Evolutionary conservation across 495 filamentous ascomycete genomes (phyloP), one percentile per base, ranked within the genome.

Genomic region (Hypomontagnella submonticulosa): DNA sequence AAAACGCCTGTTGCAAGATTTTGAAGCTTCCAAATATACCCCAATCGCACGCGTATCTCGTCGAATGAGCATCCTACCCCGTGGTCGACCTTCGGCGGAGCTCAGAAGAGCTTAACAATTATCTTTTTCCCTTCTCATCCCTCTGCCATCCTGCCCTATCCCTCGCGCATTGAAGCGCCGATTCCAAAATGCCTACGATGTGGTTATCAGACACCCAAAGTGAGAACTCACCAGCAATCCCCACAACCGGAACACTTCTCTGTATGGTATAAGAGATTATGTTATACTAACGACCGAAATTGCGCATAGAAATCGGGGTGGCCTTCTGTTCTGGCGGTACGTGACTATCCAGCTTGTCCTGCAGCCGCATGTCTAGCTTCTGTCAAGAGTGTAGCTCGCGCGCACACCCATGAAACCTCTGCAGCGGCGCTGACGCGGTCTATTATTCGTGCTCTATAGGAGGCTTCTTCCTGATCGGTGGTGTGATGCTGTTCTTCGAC

Each of bases 171-270:
- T 34, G 34, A 40, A 8, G 19, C 15, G 3, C 44, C 19, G 79
- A 77, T 83, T 53, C 41, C 57, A 77, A 71, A 37, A 82, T 81
- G 77, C 73, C 78, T 54, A 76, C 90, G 58, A 96, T 96, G 89
- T 99, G 95, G 95, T 83, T 99, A 62, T 90, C 93, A 67, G 95
- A 99, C 75, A 85, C 89, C 63, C 95, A 99, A 80, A 99, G 95
- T 97, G 83, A 71, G 89, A 42, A 27, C 23, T 27, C 23, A 27
- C 6, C 2, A 27, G 23, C 23, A 6, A 27, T 27, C 23, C 23
- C 43, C 49, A 6, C 12, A 42, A 11, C 1, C 4, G 36, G 42
- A 32, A 33, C 30, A 36, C 16, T 36, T 27, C 23, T 27, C 23
- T 6, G 23, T 27, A 27, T 27, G 6, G 2, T 6, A 27, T 2